Conservation (phyloP, 331 rosid genomes). For the Arachis monticola region DNA sequence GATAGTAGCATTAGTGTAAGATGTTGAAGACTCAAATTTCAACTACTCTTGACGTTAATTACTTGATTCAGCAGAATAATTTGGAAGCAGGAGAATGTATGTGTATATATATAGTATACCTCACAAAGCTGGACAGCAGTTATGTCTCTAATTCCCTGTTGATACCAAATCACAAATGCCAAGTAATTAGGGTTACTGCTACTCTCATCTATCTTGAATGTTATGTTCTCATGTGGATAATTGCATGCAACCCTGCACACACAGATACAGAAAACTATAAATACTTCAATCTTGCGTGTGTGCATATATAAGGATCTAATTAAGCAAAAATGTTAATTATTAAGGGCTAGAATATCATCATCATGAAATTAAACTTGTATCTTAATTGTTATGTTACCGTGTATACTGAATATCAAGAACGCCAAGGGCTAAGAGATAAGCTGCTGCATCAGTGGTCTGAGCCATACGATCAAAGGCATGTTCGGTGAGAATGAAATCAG, state of each 20-base stretch:
- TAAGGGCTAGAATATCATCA: no score
- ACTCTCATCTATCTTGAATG: conserved; percentile 69
- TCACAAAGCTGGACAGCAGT: conserved; percentile 83
- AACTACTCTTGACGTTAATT: no score
- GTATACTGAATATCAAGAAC: conserved; percentile 64
- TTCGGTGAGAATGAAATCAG: conserved; percentile 71
- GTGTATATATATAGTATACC: conserved; percentile 39
- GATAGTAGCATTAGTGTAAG: no score
- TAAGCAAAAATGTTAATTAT: no score
- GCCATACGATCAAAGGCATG: conserved; percentile 69
- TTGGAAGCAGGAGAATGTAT: no score
- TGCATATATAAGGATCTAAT: no score
- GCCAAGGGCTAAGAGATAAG: conserved; percentile 58
- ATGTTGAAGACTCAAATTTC: no score
- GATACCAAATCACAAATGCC: conserved; percentile 76
- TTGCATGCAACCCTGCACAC: conserved; percentile 71
- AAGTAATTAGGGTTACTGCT: conserved; percentile 65
- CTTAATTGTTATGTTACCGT: conserved; percentile 51
- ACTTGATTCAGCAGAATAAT: no score
- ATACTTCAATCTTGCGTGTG: no score
- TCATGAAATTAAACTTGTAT: no score
- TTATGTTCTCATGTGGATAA: conserved; percentile 69
- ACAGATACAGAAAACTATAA: not conserved
- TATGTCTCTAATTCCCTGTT: conserved; percentile 80
- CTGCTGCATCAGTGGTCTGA: conserved; percentile 59